Evolutionary conservation across 164 flowering plant genomes (phyloP).

Genomic region (Taxillus chinensis): DNA sequence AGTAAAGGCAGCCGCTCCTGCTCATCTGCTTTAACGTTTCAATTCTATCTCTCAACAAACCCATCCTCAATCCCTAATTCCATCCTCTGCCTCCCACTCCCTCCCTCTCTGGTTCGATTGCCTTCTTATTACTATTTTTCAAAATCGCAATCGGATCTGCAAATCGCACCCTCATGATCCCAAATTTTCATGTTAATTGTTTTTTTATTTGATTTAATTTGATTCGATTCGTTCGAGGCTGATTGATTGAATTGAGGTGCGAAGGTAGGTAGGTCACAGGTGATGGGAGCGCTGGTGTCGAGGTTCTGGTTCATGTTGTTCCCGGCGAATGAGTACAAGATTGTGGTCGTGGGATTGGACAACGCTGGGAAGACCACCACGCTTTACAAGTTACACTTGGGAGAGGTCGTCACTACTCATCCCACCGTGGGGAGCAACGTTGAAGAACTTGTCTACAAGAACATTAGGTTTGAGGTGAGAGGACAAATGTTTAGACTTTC

Average conservation of each 20-base stretch:
- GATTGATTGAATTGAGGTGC: not conserved
- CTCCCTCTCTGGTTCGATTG: not conserved
- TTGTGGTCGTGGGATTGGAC: slow-evolving; percentile 91
- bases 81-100: not conserved
- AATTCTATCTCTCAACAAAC: no score
- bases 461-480: slow-evolving; percentile 94
- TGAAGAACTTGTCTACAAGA: slow-evolving; percentile 92
- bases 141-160: no score
- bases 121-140: no score
- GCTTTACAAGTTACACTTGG: slow-evolving; percentile 86
- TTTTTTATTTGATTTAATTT: not conserved
- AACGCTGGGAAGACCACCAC: slow-evolving; percentile 98
- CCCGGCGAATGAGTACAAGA: slow-evolving; percentile 96
- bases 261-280: not conserved
- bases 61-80: no score
- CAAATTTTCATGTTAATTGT: no score
- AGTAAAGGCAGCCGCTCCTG: no score
- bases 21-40: no score
- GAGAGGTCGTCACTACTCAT: slow-evolving; percentile 92
- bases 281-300: slow-evolving; percentile 75
- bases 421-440: slow-evolving; percentile 99
- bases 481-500: no score
- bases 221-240: not conserved
- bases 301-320: slow-evolving; percentile 92
- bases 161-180: no score